Conservation (phyloP, 805 yeast species). For the Naumovozyma castellii region DNA sequence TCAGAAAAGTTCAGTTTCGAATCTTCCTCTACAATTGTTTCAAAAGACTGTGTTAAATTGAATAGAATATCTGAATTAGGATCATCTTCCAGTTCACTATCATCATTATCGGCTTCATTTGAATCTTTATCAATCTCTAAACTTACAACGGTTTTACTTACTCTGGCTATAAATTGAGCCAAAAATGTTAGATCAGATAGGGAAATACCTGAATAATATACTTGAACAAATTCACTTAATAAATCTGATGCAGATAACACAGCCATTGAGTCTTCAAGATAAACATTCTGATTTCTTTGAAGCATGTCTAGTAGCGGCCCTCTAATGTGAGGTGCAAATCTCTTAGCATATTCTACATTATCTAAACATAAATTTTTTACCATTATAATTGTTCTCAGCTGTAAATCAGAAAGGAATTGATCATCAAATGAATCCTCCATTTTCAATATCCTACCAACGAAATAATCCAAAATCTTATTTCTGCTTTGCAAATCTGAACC, state of each 20-base stretch:
- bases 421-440: constrained; percentile 7
- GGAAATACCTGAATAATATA: constrained; percentile 3
- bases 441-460: constrained; percentile 12
- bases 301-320: constrained; percentile 13
- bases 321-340: constrained; percentile 10
- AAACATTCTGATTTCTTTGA: constrained; percentile 6
- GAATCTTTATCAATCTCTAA: constrained; percentile 2
- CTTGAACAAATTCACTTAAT: constrained; percentile 13
- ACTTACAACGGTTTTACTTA: constrained; percentile 9
- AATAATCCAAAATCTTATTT: constrained; percentile 12
- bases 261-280: constrained; percentile 10
- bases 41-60: constrained; percentile 15
- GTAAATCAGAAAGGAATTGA: constrained; percentile 10
- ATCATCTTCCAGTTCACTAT: constrained; percentile 15
- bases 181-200: constrained; percentile 9
- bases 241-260: constrained; percentile 17
- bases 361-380: constrained; percentile 24
- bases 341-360: constrained; percentile 11
- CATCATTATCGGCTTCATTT: constrained; percentile 4
- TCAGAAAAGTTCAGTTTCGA: constrained; percentile 8
- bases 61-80: constrained; percentile 16
- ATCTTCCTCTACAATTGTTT: constrained; percentile 12
- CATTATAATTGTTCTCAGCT: constrained; percentile 22
- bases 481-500: constrained; percentile 2
- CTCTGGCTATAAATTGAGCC: constrained; percentile 6